phyloP scores from a whole-genome alignment of 768 basidiomycete genomes.

The Amanita rimosa region DNA sequence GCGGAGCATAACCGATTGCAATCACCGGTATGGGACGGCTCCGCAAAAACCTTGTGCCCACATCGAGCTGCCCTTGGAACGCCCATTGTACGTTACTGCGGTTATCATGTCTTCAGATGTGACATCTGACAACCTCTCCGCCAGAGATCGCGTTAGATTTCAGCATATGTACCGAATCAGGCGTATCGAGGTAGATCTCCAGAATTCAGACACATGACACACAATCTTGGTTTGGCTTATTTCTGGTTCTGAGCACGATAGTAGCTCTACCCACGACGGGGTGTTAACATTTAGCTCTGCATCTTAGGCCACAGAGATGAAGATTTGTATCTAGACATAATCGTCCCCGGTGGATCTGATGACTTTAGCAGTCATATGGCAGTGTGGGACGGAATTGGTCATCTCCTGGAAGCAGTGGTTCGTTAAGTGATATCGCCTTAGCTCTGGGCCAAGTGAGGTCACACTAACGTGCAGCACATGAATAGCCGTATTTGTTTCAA shows the following conservation, averaged over 20 bases:
- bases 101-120: neutral
- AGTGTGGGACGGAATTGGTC: neutral
- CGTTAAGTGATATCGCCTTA: neutral
- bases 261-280: neutral
- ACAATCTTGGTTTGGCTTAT: neutral
- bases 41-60: neutral
- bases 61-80: neutral
- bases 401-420: neutral
- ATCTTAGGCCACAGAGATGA: neutral
- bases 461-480: neutral
- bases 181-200: neutral
- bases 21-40: neutral
- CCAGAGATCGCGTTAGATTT: neutral
- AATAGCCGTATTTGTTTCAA: neutral
- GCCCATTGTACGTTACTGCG: neutral
- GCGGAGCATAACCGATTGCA: constrained; percentile 1
- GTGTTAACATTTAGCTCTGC: neutral
- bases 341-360: neutral
- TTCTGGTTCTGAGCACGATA: neutral
- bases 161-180: neutral
- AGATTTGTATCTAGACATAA: neutral
- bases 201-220: neutral
- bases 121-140: neutral
- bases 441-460: neutral
- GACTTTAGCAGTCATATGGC: neutral